Percentiles rank a stretch among this genome's conserved stretches.
These are phyloP conservation scores for Xanthoconium stramineum DNA, from an alignment of 768 basidiomycete genomes.

Conservation along the genomic window DNA sequence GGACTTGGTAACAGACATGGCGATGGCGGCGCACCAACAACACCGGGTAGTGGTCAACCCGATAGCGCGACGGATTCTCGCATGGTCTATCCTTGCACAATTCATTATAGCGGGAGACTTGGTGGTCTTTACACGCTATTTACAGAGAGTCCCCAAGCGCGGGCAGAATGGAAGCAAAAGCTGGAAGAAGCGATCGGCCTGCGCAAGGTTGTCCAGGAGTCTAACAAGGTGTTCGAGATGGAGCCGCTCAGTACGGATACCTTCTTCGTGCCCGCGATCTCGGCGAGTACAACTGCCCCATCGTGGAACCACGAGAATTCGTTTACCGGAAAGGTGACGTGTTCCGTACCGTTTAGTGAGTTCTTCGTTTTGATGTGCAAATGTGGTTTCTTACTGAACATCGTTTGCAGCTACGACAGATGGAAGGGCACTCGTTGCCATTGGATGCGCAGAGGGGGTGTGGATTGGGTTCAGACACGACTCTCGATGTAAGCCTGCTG, in stretches of 20 bases:
- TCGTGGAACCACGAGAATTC: conserved; percentile 68
- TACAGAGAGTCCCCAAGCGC: conserved; percentile 72
- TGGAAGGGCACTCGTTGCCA: conserved; percentile 81
- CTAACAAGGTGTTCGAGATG: conserved; percentile 92
- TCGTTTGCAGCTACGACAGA: conserved; percentile 66
- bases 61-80: conserved; percentile 60
- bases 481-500: conserved; percentile 57
- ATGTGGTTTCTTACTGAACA: conserved; percentile 7
- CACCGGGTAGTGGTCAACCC: conserved; percentile 30
- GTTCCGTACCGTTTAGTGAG: conserved; percentile 88
- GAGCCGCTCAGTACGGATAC: conserved; percentile 87
- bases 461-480: conserved; percentile 94
- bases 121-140: conserved; percentile 87
- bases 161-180: conserved; percentile 87
- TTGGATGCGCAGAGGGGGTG: conserved; percentile 93
- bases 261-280: conserved; percentile 72
- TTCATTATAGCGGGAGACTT: conserved; percentile 84
- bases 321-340: conserved; percentile 84
- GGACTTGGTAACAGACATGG: conserved; percentile 41
- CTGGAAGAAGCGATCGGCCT: conserved; percentile 85
- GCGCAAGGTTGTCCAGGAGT: conserved; percentile 84
- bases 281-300: conserved; percentile 42
- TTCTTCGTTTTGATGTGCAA: background rate
- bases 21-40: conserved; percentile 23
- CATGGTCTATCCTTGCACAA: conserved; percentile 80